These are phyloP conservation scores for Malassezia obtusa DNA, from an alignment of 1,284 basidiomycete species.

Conservation along the genomic window DNA sequence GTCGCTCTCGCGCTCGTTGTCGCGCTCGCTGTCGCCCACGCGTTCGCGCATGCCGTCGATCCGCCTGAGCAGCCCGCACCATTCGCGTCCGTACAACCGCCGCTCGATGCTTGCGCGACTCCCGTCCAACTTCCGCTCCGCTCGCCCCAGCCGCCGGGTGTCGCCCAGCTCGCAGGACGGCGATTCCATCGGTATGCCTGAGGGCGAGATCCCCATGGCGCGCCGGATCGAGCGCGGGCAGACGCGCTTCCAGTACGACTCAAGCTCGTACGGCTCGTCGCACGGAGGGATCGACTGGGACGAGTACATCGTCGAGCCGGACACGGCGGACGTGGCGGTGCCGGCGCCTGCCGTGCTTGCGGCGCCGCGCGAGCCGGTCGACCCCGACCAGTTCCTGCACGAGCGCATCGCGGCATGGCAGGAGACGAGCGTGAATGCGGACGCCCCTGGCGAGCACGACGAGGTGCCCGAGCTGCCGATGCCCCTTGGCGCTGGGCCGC, in stretches of 20 bases:
- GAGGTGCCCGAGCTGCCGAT: background rate
- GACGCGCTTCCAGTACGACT: slow-evolving; percentile 15
- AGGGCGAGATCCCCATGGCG: slow-evolving; percentile 13
- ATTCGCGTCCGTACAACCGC: slow-evolving; percentile 6
- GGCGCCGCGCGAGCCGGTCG: background rate
- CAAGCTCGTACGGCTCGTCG: slow-evolving; percentile 15
- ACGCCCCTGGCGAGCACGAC: background rate
- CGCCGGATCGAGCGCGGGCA: slow-evolving; percentile 7
- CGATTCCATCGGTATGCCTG: slow-evolving; percentile 9
- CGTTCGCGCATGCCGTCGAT: slow-evolving; percentile 3
- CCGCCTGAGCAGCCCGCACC: background rate
- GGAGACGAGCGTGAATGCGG: slow-evolving; percentile 5
- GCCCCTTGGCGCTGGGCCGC: background rate
- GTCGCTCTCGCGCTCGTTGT: background rate
- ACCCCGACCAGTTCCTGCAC: background rate
- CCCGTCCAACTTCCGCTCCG: slow-evolving; percentile 11
- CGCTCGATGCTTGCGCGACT: slow-evolving; percentile 8
- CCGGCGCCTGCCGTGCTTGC: slow-evolving; percentile 9
- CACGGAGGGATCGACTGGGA: background rate
- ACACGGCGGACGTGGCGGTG: background rate
- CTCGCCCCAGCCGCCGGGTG: slow-evolving; percentile 5
- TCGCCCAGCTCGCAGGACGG: slow-evolving; percentile 7
- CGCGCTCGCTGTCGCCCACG: background rate
- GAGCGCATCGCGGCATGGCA: slow-evolving; percentile 15
- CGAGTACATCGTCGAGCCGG: background rate